Percentiles rank a stretch among this genome's conserved stretches.
Conservation (phyloP, 805 yeast genomes). For the Yamadazyma scolyti region DNA sequence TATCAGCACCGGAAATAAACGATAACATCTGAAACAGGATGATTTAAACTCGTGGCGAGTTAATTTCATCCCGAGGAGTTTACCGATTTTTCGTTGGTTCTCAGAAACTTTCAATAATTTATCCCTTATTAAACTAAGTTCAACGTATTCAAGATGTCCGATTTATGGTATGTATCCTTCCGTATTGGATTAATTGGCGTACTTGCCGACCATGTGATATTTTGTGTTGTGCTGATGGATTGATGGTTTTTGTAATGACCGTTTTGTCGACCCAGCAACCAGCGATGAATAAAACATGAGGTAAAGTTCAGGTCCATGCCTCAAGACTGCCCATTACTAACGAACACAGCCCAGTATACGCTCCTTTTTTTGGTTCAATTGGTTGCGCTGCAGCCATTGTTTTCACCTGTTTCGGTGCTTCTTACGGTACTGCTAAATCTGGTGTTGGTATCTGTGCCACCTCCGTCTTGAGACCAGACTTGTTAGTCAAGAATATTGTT, state of each 20-base stretch:
- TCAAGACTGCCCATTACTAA: slow-evolving; percentile 3
- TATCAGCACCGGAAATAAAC: too few relatives aligned
- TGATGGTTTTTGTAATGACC: not conserved
- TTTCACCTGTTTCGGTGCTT: slow-evolving; percentile 98
- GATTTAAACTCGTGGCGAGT: too few relatives aligned
- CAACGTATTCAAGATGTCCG: slow-evolving; percentile 48
- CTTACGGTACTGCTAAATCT: slow-evolving; percentile 98
- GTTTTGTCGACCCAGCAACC: not conserved
- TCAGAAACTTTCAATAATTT: slow-evolving; percentile 1
- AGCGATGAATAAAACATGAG: not conserved
- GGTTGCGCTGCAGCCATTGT: slow-evolving; percentile 99
- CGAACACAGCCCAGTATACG: slow-evolving; percentile 64
- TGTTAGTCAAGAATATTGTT: slow-evolving; percentile 86
- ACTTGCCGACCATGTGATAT: not conserved
- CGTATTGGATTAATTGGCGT: not conserved
- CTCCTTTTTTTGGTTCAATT: slow-evolving; percentile 98
- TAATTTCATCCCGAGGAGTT: slow-evolving; percentile 3
- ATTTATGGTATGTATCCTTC: slow-evolving; percentile 60
- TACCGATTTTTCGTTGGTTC: slow-evolving; percentile 7
- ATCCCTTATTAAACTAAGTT: slow-evolving; percentile 6
- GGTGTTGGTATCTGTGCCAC: slow-evolving; percentile 99
- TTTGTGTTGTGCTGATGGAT: not conserved
- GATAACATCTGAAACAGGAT: too few relatives aligned
- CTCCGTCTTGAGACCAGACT: slow-evolving; percentile 95
- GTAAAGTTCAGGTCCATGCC: not conserved